Evolutionary conservation across 1,139 yeast genomes (phyloP), one percentile per base, ranked within the genome.

Genomic region (Candida pseudoviswanathii): DNA sequence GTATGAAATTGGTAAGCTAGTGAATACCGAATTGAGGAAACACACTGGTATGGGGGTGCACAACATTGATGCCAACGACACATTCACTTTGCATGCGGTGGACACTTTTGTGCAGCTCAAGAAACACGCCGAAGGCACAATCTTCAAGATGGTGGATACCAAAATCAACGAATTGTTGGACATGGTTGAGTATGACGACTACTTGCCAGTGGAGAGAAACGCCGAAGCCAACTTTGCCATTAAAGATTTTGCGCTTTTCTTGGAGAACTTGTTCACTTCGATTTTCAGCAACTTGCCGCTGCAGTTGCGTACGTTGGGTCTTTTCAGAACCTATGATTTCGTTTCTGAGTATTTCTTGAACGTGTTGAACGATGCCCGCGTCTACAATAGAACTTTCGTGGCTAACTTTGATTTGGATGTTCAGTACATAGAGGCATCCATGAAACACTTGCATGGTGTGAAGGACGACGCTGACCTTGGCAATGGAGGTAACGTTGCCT

Each of bases 251-350:
- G 94, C 96, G n/a, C 81, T 86, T 52, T 94, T 86, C 66, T 76
- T 94, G 64, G 90, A 88, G 55, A 89, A 90, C 66, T 81, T 92
- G 76, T 90, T 94, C 63, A 84, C 87, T 47, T 85, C 96, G 1
- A 90, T 96, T n/a, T 81, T 94, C 58, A 85, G 88, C 21, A 89
- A 87, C 54, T 75, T 94, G 40, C 97, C 98, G 0, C 79, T 78
- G 46, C 80, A 89, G 8, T 85, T 94, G 52, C 82, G 90, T 58
- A 85, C 95, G 2, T 72, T 92, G 54, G 82, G 96, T 31, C 80
- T 92, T 54, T 84, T 91, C 59, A 81, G 96, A 63, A 91, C 94
- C 36, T 89, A 89, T 65, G 98, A 92, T 69, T 86, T 87, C 56
- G 79, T 94, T 51, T 85, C 96, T 0, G 82, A 85, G 41, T 82